Conservation (phyloP, 2,329 filamentous ascomycete genomes). For the Pseudonectria buxi region DNA sequence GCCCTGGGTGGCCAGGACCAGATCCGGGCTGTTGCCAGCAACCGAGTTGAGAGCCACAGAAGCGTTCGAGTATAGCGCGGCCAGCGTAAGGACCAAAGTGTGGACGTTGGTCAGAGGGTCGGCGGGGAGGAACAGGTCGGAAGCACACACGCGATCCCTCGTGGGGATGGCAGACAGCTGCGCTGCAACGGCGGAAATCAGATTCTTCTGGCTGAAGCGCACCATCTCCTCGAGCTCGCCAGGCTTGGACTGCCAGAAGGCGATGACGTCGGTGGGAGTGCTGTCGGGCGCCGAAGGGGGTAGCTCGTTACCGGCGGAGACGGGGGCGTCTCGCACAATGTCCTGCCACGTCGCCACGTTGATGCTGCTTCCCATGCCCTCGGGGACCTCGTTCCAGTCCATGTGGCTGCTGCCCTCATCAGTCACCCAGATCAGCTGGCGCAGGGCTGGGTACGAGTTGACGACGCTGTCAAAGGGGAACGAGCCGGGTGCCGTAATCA, state of each 20-base stretch:
- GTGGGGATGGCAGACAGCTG: slow-evolving; percentile 71
- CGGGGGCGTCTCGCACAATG: slow-evolving; percentile 64
- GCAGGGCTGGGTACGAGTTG: slow-evolving; percentile 62
- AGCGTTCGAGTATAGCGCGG: slow-evolving; percentile 76
- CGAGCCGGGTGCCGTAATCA: slow-evolving; percentile 81
- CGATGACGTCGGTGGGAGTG: slow-evolving; percentile 50
- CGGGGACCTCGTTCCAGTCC: slow-evolving; percentile 88
- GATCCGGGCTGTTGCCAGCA: slow-evolving; percentile 63
- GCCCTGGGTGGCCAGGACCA: slow-evolving; percentile 65
- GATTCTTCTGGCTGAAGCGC: slow-evolving; percentile 72
- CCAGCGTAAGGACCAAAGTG: slow-evolving; percentile 70
- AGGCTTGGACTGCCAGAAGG: slow-evolving; percentile 57
- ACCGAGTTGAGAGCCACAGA: slow-evolving; percentile 87
- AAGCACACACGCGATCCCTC: slow-evolving; percentile 62
- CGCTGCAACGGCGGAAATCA: slow-evolving; percentile 80
- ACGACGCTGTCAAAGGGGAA: slow-evolving; percentile 71
- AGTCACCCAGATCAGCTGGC: slow-evolving; percentile 84
- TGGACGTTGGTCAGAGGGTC: slow-evolving; percentile 76
- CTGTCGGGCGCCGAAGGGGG: slow-evolving; percentile 53
- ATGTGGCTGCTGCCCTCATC: slow-evolving; percentile 86
- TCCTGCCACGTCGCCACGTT: slow-evolving; percentile 93
- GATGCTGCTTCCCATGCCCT: slow-evolving; percentile 65
- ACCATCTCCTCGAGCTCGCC: slow-evolving; percentile 61
- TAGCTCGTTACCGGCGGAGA: slow-evolving; percentile 53
- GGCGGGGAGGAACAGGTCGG: slow-evolving; percentile 79